A percentile compares a stretch with the other conserved stretches of the same genome.
phyloP scores from a whole-genome alignment of 495 filamentous ascomycete genomes.

The Neurospora cerealis region DNA sequence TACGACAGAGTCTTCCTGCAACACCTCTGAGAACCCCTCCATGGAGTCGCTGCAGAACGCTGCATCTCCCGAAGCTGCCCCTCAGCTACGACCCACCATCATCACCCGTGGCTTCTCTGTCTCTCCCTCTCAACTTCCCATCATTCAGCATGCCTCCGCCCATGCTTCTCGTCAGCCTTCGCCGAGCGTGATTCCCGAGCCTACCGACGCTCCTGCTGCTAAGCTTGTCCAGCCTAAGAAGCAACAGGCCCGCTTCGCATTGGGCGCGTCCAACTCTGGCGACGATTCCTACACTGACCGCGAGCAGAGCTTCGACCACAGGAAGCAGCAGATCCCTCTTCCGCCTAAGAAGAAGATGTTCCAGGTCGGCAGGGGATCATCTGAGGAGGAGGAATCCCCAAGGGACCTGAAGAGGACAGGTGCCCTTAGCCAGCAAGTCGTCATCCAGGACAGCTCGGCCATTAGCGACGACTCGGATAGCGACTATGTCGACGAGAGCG shows the following conservation, averaged over 20 bases:
- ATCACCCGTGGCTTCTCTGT: conserved; percentile 89
- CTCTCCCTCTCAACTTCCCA: conserved; percentile 65
- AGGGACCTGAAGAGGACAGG: conserved; percentile 67
- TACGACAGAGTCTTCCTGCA: conserved; percentile 26
- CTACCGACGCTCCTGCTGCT: conserved; percentile 33
- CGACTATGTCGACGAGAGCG: conserved; percentile 63
- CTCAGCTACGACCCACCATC: conserved; percentile 46
- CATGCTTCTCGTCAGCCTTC: conserved; percentile 17
- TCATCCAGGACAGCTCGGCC: conserved; percentile 47
- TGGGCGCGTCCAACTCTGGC: conserved; percentile 42
- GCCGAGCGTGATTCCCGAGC: conserved; percentile 31
- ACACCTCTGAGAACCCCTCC: conserved; percentile 18
- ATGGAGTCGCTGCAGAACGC: conserved; percentile 23
- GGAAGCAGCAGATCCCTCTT: conserved; percentile 39
- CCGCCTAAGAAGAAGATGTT: conserved; percentile 62
- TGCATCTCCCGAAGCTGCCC: conserved; percentile 25
- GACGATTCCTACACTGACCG: conserved; percentile 35
- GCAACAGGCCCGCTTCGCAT: conserved; percentile 42
- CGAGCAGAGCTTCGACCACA: conserved; percentile 35
- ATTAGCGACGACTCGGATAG: conserved; percentile 68
- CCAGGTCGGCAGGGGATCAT: conserved; percentile 63
- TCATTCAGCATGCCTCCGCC: conserved; percentile 31
- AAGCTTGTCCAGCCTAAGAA: conserved; percentile 39
- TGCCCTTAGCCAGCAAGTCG: conserved; percentile 74
- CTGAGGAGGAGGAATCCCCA: conserved; percentile 71